These are phyloP conservation scores for Colletotrichum cereale DNA, from an alignment of 2,329 filamentous ascomycete genomes.

Conservation along the genomic window DNA sequence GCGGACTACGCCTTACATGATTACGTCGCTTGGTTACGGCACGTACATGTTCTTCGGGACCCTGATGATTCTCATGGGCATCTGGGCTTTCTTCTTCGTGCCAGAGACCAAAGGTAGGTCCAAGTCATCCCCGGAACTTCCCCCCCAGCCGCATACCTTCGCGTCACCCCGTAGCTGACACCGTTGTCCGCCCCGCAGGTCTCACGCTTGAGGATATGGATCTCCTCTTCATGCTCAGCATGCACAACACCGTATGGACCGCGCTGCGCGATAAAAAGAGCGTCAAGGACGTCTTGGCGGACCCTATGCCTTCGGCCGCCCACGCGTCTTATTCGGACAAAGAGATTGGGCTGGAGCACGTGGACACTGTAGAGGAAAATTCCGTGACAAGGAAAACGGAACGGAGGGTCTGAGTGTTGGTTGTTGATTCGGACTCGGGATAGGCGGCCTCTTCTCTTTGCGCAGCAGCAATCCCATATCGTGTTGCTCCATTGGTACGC, in stretches of 20 bases:
- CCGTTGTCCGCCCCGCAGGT: slow-evolving; percentile 34
- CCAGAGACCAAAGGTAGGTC: slow-evolving; percentile 10
- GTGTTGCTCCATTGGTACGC: background rate
- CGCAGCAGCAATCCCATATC: background rate
- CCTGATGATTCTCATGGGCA: slow-evolving; percentile 5
- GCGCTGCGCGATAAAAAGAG: slow-evolving; percentile 28
- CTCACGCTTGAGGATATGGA: slow-evolving; percentile 63
- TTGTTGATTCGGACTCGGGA: background rate
- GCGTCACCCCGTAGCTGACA: slow-evolving; percentile 2
- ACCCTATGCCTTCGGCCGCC: background rate
- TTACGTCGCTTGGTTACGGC: slow-evolving; percentile 57
- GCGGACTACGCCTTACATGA: slow-evolving; percentile 55
- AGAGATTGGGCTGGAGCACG: background rate
- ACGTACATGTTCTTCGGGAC: slow-evolving; percentile 2
- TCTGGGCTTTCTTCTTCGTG: slow-evolving; percentile 6
- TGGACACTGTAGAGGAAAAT: background rate
- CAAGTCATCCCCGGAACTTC: background rate
- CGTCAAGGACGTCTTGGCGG: slow-evolving; percentile 7
- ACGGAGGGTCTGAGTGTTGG: background rate
- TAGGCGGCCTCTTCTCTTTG: background rate
- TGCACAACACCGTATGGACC: slow-evolving; percentile 47
- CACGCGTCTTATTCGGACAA: slow-evolving; percentile 3
- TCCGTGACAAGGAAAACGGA: background rate
- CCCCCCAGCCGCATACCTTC: background rate
- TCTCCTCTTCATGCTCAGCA: slow-evolving; percentile 45